Evolutionary conservation across 139 green algal species (phyloP).

Genomic region (Tetraselmis striata): DNA sequence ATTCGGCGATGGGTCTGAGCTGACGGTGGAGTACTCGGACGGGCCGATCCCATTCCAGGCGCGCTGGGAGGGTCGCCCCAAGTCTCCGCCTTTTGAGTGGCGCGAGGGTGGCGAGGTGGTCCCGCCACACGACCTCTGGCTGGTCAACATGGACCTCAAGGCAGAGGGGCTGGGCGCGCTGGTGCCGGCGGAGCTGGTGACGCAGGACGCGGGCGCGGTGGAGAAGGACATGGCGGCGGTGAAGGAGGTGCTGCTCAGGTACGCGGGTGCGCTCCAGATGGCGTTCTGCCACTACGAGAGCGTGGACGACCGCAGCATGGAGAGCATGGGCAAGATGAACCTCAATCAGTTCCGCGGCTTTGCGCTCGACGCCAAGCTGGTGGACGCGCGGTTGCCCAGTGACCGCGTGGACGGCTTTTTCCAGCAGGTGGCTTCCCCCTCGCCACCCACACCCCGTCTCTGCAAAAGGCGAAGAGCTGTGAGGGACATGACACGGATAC

Average conservation of each 20-base stretch:
- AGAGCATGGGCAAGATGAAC: conserved; percentile 46
- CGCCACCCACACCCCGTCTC: neutral
- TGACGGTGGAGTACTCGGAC: conserved; percentile 61
- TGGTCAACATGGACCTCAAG: conserved; percentile 52
- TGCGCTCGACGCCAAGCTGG: conserved; percentile 34
- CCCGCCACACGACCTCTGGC: conserved; percentile 54
- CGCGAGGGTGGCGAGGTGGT: conserved; percentile 42
- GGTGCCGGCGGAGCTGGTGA: conserved; percentile 31
- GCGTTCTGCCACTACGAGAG: conserved; percentile 45
- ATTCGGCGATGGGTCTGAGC: conserved; percentile 47
- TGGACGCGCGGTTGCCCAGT: conserved; percentile 18
- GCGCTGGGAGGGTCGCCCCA: conserved; percentile 63
- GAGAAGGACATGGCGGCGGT: conserved; percentile 42
- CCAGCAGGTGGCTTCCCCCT: conserved; percentile 17
- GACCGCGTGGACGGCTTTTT: conserved; percentile 57
- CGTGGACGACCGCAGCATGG: conserved; percentile 33
- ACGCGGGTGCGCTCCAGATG: conserved; percentile 54
- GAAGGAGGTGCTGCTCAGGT: conserved; percentile 46
- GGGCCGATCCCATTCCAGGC: conserved; percentile 49
- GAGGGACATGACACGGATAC: no score
- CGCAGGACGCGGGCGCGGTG: conserved; percentile 16
- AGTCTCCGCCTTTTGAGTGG: conserved; percentile 62
- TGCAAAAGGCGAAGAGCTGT: no score
- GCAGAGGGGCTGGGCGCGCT: conserved; percentile 37
- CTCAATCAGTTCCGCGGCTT: conserved; percentile 53